Base-by-base conservation (phyloP, 129 eudicot genomes). In the Artemisia annua region DNA sequence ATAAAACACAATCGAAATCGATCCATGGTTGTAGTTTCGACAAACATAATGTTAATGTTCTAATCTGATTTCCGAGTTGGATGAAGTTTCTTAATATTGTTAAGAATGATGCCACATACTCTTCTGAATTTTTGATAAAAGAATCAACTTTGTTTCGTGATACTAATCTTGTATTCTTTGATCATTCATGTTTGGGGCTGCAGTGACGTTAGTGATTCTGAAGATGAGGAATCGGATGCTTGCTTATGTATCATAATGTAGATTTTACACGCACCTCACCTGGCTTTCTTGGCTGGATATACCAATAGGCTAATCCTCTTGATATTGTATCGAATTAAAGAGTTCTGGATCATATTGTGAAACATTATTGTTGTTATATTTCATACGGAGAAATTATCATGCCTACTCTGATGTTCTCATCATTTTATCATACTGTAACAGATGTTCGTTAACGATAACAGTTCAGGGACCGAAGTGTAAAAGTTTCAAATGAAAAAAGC, bases 161-260 rank as follows among this genome's bases (percentile, higher is more conserved):
- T 67, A 54, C 70, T 69, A 68, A 78, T 74, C 12, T 71, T 52
- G 73, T 32, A 58, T 79, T 39, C 14, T 69, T 63, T 17, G 51
- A 4, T 78, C 28, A 0, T 44, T 3, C 30, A 39, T 74, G n/a
- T 66, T 54, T 63, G 78, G 71, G 48, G 39, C 43, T 82, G 80
- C 86, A 81, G 89, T 70, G 89, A 85, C 18, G 79, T 14, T 48
- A 81, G 89, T 67, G 89, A 85, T 66, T 81, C 86, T 11, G 89
- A 85, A 69, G 86, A 85, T 11, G 86, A 85, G 24, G 89, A 85
- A 39, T 75, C 71, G 7, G 86, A 85, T 78, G 19, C 84, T 75
- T 85, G 89, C 78, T 58, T 81, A 16, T 85, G 89, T 81, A 81
- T 48, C 78, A 73, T 85, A 72, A 78, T 85, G 89, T 85, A 85